Conservation (phyloP, 495 filamentous ascomycete genomes). For the Trichoderma reesei region DNA sequence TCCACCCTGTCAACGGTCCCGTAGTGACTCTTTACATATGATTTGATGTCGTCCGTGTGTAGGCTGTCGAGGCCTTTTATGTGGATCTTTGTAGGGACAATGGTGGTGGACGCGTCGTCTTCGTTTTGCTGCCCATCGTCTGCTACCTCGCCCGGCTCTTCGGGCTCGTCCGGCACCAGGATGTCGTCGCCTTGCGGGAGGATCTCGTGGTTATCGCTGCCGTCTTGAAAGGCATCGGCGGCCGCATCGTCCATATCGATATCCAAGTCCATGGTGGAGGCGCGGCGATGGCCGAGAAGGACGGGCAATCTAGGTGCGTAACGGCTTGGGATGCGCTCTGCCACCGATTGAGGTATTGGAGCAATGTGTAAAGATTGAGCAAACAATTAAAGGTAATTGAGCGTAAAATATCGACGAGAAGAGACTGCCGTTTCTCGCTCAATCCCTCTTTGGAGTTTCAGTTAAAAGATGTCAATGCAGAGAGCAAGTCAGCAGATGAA, state of each 20-base stretch:
- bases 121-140: constrained; percentile 19
- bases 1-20: constrained; percentile 53
- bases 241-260: constrained; percentile 51
- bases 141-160: constrained; percentile 31
- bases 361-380: too few species aligned
- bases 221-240: constrained; percentile 30
- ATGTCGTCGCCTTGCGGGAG: constrained; percentile 29
- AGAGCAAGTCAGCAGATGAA: background rate
- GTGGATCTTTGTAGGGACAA: constrained; percentile 60
- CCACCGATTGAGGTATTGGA: too few species aligned
- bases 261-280: constrained; percentile 57
- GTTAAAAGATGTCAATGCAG: background rate
- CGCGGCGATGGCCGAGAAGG: background rate
- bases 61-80: constrained; percentile 74
- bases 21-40: constrained; percentile 59
- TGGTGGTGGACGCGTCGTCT: constrained; percentile 17
- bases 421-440: background rate
- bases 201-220: constrained; percentile 33
- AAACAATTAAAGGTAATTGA: too few species aligned
- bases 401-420: too few species aligned
- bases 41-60: constrained; percentile 63
- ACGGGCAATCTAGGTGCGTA: background rate
- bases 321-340: too few species aligned
- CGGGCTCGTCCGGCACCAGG: constrained; percentile 13
- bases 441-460: background rate